Conservation (phyloP, 306 rosid genomes). For the Delonix regia region DNA sequence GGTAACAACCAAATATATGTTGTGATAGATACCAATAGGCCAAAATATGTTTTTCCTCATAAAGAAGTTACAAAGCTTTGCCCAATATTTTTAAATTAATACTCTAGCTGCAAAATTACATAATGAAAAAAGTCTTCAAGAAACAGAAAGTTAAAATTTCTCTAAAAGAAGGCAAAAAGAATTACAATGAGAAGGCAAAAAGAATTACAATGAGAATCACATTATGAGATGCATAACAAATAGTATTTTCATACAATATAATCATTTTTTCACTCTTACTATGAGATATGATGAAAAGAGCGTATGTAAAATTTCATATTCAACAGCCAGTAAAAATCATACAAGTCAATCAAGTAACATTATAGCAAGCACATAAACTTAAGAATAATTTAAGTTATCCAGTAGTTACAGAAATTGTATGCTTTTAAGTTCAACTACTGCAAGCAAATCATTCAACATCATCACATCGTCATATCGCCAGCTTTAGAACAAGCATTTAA, state of each 20-base stretch:
- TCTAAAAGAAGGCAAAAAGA: not conserved
- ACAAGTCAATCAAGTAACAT: not conserved
- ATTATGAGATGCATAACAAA: slow-evolving; percentile 10
- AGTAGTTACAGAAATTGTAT: not conserved
- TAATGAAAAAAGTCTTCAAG: not conserved
- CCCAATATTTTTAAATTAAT: slow-evolving; percentile 10
- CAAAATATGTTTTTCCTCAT: not conserved
- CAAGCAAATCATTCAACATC: slow-evolving; percentile 1
- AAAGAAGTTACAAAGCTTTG: not conserved
- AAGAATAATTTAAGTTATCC: not conserved
- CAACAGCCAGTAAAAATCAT: not conserved
- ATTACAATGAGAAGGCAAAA: too few species aligned
- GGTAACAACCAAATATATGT: too few species aligned
- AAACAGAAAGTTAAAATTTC: not conserved
- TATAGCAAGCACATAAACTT: not conserved
- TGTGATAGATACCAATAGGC: too few species aligned
- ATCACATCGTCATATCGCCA: slow-evolving; percentile 92
- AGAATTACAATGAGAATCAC: not conserved
- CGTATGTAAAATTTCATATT: not conserved
- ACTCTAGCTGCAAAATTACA: not conserved
- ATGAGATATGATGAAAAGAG: slow-evolving; percentile 4
- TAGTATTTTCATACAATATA: not conserved
- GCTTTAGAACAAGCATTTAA: slow-evolving; percentile 94
- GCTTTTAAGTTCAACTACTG: slow-evolving; percentile 3
- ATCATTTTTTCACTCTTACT: not conserved